Conservation (phyloP, 78 protist species). For the Monocercomonoides exilis region DNA sequence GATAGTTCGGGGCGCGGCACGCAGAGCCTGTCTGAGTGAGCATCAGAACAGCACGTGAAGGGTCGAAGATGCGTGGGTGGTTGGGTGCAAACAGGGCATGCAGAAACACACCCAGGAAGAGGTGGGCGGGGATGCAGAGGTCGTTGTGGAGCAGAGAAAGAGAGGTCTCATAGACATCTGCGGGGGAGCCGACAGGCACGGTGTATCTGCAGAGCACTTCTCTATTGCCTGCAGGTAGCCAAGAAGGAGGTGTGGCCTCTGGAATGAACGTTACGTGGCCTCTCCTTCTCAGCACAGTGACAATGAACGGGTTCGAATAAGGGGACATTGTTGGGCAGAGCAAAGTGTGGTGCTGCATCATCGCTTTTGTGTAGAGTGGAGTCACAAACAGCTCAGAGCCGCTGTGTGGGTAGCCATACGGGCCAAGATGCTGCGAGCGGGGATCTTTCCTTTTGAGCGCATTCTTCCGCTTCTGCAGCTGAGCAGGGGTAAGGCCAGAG, state of each 20-base stretch:
- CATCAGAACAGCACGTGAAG: background rate
- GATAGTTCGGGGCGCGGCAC: conserved; percentile 29
- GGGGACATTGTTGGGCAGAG: conserved; percentile 21
- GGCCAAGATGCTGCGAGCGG: background rate
- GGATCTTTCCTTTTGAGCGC: no score
- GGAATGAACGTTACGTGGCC: background rate
- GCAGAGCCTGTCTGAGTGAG: conserved; percentile 23
- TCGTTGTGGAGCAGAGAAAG: conserved; percentile 32
- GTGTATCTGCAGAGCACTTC: background rate
- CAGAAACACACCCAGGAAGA: background rate
- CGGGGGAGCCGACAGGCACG: background rate
- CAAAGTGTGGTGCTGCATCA: background rate
- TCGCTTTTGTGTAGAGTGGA: background rate
- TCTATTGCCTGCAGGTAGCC: background rate
- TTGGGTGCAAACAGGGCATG: conserved; percentile 2
- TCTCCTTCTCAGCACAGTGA: background rate
- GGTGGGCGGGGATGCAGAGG: conserved; percentile 18
- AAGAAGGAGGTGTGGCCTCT: background rate
- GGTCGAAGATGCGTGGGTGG: background rate
- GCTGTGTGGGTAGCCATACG: background rate
- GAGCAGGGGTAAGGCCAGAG: no score
- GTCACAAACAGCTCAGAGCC: background rate
- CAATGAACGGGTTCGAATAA: background rate
- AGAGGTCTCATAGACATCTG: background rate
- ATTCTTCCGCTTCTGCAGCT: no score